Evolutionary conservation across 345 rosid species (phyloP).

Genomic region (Trapa incisa): DNA sequence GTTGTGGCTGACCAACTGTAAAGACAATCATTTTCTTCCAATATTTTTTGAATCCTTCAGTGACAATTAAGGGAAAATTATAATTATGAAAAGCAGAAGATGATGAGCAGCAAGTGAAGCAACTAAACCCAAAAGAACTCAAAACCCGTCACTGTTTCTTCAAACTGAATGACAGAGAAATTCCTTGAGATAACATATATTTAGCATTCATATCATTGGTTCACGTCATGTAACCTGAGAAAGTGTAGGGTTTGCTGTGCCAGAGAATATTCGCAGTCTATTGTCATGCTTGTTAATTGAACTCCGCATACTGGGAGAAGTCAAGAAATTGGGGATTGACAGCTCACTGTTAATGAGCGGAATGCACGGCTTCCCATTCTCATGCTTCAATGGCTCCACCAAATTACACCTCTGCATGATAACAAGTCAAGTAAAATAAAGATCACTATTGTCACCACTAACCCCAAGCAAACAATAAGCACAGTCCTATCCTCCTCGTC

Average conservation of each 20-base stretch:
- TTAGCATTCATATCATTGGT: background rate
- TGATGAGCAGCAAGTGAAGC: background rate
- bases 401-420: conserved; percentile 40
- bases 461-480: background rate
- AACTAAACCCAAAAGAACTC: background rate
- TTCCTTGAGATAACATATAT: background rate
- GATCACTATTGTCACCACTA: background rate
- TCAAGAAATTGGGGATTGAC: conserved; percentile 23
- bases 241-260: conserved; percentile 82
- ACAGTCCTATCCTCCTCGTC: too few relatives aligned
- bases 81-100: background rate
- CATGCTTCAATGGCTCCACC: conserved; percentile 52
- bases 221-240: conserved; percentile 43
- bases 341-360: conserved; percentile 24
- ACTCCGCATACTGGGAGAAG: conserved; percentile 27
- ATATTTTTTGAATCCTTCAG: too few relatives aligned
- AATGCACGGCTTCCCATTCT: conserved; percentile 39
- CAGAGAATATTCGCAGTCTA: conserved; percentile 76
- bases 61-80: background rate
- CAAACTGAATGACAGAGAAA: background rate
- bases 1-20: background rate
- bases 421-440: background rate
- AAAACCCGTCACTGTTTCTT: background rate
- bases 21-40: background rate
- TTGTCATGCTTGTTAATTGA: conserved; percentile 35